Conservation (phyloP, 192 early-diverging fungal genomes). For the Coemansia erecta region DNA sequence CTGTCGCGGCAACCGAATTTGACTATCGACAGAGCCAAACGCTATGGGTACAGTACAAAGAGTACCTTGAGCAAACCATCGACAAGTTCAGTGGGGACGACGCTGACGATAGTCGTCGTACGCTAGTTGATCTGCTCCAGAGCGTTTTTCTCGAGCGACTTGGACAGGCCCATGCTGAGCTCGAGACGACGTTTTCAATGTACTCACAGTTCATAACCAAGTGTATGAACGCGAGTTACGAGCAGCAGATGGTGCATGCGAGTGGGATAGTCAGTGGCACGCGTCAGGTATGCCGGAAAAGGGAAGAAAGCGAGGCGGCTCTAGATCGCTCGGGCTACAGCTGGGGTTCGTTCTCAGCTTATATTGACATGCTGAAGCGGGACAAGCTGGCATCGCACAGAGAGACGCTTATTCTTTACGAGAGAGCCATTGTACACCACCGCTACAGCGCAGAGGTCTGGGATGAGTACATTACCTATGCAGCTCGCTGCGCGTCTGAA, state of each 20-base stretch:
- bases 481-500: not conserved
- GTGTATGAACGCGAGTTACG: slow-evolving; percentile 22
- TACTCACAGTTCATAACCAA: slow-evolving; percentile 44
- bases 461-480: slow-evolving; percentile 31
- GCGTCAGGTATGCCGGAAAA: slow-evolving; percentile 13
- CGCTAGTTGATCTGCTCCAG: slow-evolving; percentile 24
- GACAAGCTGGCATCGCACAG: slow-evolving; percentile 4
- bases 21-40: slow-evolving; percentile 24
- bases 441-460: slow-evolving; percentile 25
- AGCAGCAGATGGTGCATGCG: slow-evolving; percentile 40
- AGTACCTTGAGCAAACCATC: slow-evolving; percentile 16
- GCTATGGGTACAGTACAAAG: slow-evolving; percentile 30
- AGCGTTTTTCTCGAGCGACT: slow-evolving; percentile 26
- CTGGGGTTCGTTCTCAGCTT: slow-evolving; percentile 21
- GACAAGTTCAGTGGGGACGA: not conserved
- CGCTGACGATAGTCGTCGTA: not conserved
- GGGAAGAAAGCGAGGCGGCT: slow-evolving; percentile 21
- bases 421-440: slow-evolving; percentile 21
- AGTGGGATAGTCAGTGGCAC: slow-evolving; percentile 23
- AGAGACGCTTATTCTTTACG: slow-evolving; percentile 32
- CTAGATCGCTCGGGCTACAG: slow-evolving; percentile 13
- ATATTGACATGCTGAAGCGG: slow-evolving; percentile 18
- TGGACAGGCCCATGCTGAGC: slow-evolving; percentile 22
- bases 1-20: slow-evolving; percentile 19
- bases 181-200: slow-evolving; percentile 39